These are phyloP conservation scores for Diversispora eburnea DNA, from an alignment of 192 early-diverging fungal genomes.

Conservation along the genomic window DNA sequence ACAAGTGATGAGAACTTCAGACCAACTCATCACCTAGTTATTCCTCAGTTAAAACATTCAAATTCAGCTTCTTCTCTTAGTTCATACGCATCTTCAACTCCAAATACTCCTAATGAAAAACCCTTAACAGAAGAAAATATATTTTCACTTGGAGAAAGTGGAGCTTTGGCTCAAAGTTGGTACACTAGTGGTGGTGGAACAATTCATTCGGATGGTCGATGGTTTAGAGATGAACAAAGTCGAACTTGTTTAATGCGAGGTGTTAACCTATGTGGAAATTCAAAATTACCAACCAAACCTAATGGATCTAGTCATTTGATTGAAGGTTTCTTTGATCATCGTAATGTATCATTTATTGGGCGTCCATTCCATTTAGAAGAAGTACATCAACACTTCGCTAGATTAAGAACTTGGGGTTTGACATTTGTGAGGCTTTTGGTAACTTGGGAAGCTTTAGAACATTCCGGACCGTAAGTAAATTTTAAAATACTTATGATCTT, in stretches of 20 bases:
- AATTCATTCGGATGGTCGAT: slow-evolving; percentile 33
- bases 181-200: slow-evolving; percentile 36
- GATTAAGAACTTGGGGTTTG: slow-evolving; percentile 73
- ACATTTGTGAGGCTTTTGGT: slow-evolving; percentile 76
- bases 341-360: slow-evolving; percentile 72
- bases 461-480: slow-evolving; percentile 59
- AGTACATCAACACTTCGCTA: slow-evolving; percentile 69
- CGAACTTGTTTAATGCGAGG: slow-evolving; percentile 64
- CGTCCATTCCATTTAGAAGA: slow-evolving; percentile 74
- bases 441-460: slow-evolving; percentile 81
- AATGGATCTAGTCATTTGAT: slow-evolving; percentile 60
- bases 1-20: slow-evolving; percentile 10
- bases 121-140: background rate
- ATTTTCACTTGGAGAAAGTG: slow-evolving; percentile 25
- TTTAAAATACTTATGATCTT: background rate
- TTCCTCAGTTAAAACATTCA: slow-evolving; percentile 36
- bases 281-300: slow-evolving; percentile 72
- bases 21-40: slow-evolving; percentile 34
- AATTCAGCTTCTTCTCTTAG: slow-evolving; percentile 39
- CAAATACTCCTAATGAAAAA: background rate
- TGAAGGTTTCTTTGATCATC: slow-evolving; percentile 67
- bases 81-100: slow-evolving; percentile 41
- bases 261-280: slow-evolving; percentile 75
- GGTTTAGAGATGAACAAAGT: slow-evolving; percentile 56
- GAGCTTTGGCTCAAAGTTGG: slow-evolving; percentile 41